Base-by-base conservation (phyloP, 2,329 filamentous ascomycete genomes). In the Setomelanomma holmii region DNA sequence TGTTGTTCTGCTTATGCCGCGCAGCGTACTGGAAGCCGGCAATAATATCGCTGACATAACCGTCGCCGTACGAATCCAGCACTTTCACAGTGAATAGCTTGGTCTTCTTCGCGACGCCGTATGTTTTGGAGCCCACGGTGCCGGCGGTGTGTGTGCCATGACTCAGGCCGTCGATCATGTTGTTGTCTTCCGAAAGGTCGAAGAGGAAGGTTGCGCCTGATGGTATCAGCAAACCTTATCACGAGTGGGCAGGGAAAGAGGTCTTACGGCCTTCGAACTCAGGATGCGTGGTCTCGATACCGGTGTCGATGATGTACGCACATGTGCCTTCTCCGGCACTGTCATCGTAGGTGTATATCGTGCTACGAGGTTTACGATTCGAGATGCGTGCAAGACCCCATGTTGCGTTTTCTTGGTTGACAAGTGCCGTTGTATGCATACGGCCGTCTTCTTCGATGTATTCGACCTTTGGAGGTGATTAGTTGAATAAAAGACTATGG, bases 241-340 rank as follows among this genome's bases (percentile, higher is more conserved):
- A n/a, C 12, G 3, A 2, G 19, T 8, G 21, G 12, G 23, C 14
- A 24, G 20, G 16, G 22, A 3, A 5, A 5, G 19, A 19, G n/a
- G 22, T 66, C 69, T 1, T 66, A 68, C 73, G 70, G 40, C 66
- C 67, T 60, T 68, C 66, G 17, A 75, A 73, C 12, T 75, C 70
- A 4, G 66, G 58, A 71, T 89, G 86, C 3, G 76, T 78, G 16
- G 74, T 69, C 34, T 76, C 72, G 67, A 89, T 83, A 55, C 87
- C 86, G 5, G 86, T 88, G 70, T 89, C 87, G 22, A 89, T 80
- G 17, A 89, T 75, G 67, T 84, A 89, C 21, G 79, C 82, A 17
- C 82, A 86, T 61, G 69, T 69, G 14, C 69, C 69, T 22, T 63
- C 53, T 16, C 75, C 75, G 21, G 74, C 72, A 20, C 60, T 69